Conservation (phyloP, 257 asterid genomes). For the Nicotiana undulata region DNA sequence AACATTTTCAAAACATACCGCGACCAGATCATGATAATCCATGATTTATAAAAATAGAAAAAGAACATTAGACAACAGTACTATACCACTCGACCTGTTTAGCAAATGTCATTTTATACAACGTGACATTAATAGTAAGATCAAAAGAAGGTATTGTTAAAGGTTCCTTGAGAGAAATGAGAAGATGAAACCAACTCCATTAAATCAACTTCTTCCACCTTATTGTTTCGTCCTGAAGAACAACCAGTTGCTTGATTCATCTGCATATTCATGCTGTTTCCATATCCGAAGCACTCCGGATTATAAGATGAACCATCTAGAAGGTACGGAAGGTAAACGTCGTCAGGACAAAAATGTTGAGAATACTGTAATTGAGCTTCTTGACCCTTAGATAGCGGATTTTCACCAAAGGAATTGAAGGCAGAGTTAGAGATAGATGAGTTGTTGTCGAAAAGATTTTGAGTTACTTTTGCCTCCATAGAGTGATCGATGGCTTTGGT, state of each 20-base stretch:
- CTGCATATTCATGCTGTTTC: too few species aligned
- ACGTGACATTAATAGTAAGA: neutral
- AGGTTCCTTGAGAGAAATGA: conserved; percentile 14
- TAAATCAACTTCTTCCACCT: conserved; percentile 16
- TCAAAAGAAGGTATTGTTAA: neutral
- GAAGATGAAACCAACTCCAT: conserved; percentile 23
- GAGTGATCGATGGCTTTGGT: neutral
- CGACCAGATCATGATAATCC: neutral
- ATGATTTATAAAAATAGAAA: neutral
- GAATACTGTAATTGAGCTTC: neutral
- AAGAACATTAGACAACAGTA: neutral
- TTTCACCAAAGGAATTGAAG: neutral
- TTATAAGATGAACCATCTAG: conserved; percentile 6
- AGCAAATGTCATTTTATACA: neutral
- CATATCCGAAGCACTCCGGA: too few species aligned
- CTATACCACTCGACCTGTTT: neutral
- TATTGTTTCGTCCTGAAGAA: conserved; percentile 11
- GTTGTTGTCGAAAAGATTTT: neutral
- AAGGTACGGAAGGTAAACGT: conserved; percentile 17
- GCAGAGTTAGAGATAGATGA: neutral
- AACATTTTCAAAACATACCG: neutral
- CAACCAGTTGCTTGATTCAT: neutral
- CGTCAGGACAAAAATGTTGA: conserved; percentile 15
- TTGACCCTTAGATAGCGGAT: neutral
- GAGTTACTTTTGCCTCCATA: neutral